A percentile compares a stretch with the other conserved stretches of the same genome.
Conservation (phyloP, 345 rosid species). For the Corymbia maculata region DNA sequence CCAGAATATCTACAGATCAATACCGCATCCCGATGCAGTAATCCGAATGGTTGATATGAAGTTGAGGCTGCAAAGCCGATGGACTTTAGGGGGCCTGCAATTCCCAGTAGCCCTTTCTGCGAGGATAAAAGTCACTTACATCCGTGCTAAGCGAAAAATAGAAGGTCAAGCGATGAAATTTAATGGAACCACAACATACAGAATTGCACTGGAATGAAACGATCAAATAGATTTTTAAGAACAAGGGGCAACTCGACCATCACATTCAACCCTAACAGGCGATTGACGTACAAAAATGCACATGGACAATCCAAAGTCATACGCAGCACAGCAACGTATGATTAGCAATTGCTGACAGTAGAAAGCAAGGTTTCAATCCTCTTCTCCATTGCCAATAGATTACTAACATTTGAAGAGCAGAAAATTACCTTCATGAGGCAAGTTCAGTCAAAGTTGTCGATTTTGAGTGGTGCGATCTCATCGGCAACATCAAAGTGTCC, state of each 20-base stretch:
- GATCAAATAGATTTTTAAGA: neutral
- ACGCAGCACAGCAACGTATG: neutral
- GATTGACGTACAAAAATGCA: neutral
- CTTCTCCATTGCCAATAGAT: neutral
- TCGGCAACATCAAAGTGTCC: slow-evolving; percentile 74
- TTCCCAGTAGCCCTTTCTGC: neutral
- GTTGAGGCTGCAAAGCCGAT: neutral
- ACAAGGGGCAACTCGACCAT: neutral
- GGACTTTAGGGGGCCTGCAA: neutral
- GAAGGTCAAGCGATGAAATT: neutral
- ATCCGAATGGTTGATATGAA: neutral
- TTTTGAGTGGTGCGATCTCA: slow-evolving; percentile 52
- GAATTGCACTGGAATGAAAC: neutral
- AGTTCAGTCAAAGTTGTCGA: slow-evolving; percentile 62
- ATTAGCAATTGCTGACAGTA: neutral
- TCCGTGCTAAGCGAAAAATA: neutral
- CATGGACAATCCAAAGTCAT: neutral
- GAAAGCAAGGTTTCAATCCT: neutral
- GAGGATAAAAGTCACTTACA: neutral
- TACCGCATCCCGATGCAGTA: neutral
- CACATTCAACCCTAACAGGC: neutral
- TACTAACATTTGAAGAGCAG: neutral
- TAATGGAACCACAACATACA: neutral
- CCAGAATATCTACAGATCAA: neutral
- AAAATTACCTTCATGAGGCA: neutral